Conservation (phyloP, 176 grass and related monocot species). For the Ananas comosus region DNA sequence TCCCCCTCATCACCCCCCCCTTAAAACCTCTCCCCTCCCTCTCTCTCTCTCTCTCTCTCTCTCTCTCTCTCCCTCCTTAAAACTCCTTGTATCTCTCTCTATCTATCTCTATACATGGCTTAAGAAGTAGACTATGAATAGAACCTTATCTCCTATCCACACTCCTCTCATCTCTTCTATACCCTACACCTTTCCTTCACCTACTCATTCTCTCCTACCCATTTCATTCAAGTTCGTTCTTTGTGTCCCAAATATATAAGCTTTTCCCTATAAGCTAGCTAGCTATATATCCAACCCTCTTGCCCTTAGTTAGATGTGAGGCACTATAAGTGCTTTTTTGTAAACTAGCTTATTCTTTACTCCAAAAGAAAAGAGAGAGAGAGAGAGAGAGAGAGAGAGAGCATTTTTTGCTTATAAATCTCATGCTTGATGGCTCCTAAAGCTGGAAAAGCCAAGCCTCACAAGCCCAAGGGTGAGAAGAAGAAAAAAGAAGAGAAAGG, state of each 20-base stretch:
- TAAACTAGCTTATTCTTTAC: neutral
- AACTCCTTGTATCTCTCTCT: neutral
- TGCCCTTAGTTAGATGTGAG: constrained; percentile 16
- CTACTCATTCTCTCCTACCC: constrained; percentile 13
- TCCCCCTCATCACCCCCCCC: constrained; percentile 1
- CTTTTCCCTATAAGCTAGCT: neutral
- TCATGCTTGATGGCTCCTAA: constrained; percentile 70
- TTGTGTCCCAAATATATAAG: neutral
- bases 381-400: neutral
- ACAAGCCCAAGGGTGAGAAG: constrained; percentile 87
- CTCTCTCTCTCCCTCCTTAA: constrained; percentile 4
- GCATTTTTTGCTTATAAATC: neutral
- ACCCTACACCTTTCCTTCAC: constrained; percentile 19
- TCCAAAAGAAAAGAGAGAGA: too few relatives aligned
- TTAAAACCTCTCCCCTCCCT: constrained; percentile 11
- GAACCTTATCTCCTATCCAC: constrained; percentile 37
- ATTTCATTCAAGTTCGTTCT: neutral
- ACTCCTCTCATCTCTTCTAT: constrained; percentile 24
- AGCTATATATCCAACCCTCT: neutral
- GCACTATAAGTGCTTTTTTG: neutral
- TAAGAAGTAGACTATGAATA: constrained; percentile 18
- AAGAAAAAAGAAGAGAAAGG: constrained; percentile 99
- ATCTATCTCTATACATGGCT: neutral
- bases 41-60: neutral
- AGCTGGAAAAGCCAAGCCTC: constrained; percentile 68